Percentiles rank a stretch among this genome's conserved stretches.
These are phyloP conservation scores for Circinella umbellata DNA, from an alignment of 371 early-diverging fungal species.

Conservation along the genomic window DNA sequence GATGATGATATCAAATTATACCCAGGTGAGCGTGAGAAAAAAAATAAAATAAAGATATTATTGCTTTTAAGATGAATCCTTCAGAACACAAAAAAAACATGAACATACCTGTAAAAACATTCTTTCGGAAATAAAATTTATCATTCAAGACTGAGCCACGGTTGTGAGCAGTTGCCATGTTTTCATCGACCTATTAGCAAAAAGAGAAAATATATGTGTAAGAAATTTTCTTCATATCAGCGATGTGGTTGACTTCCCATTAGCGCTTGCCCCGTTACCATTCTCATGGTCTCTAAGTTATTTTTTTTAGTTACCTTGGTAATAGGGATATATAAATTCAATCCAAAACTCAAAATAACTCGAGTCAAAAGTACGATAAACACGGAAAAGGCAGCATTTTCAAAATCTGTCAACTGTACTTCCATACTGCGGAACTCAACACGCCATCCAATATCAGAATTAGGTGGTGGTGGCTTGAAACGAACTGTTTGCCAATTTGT, in stretches of 20 bases:
- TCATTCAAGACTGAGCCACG: conserved; percentile 83
- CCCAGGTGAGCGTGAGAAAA: conserved; percentile 1
- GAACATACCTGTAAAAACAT: conserved; percentile 62
- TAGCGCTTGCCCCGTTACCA: no score
- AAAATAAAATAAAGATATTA: not conserved
- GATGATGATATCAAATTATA: not conserved
- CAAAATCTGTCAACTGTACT: conserved; percentile 97
- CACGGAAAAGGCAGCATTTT: conserved; percentile 96
- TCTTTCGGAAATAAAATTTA: conserved; percentile 91
- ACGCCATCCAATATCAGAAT: conserved; percentile 94
- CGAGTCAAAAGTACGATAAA: conserved; percentile 94
- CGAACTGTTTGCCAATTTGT: conserved; percentile 99
- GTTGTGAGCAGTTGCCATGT: conserved; percentile 91
- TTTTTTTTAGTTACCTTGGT: conserved; percentile 66
- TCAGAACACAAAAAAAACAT: not conserved
- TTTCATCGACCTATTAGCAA: conserved; percentile 82
- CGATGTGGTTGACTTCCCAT: no score
- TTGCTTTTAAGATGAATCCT: not conserved
- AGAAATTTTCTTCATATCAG: no score
- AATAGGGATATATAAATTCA: conserved; percentile 97
- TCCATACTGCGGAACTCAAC: conserved; percentile 99
- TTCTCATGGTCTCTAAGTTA: no score
- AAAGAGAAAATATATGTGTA: no score
- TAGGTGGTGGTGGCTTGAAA: conserved; percentile 97
- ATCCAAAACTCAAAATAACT: conserved; percentile 86